phyloP scores from a whole-genome alignment of 2,329 filamentous ascomycete genomes.

The Botryosphaeria dothidea region DNA sequence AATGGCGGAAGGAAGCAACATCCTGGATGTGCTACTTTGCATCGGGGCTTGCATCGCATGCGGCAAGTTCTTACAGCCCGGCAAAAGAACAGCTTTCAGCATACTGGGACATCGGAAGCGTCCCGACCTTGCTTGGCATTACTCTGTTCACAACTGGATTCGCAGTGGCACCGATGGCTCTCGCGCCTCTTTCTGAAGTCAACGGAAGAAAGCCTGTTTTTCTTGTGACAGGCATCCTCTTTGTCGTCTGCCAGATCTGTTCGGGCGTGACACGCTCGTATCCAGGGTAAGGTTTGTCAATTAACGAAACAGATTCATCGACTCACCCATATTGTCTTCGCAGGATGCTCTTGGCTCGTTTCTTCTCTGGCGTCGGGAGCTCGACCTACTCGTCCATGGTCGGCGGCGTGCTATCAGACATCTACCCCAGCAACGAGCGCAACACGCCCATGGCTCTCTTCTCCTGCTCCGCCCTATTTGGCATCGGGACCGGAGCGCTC shows the following conservation, averaged over 20 bases:
- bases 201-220: constrained; percentile 85
- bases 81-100: constrained; percentile 64
- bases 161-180: constrained; percentile 78
- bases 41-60: constrained; percentile 78
- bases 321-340: no score
- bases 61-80: constrained; percentile 77
- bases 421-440: constrained; percentile 74
- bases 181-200: constrained; percentile 85
- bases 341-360: constrained; percentile 71
- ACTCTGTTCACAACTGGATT: constrained; percentile 82
- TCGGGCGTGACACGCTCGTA: constrained; percentile 71
- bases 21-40: constrained; percentile 74
- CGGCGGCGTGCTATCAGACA: constrained; percentile 85
- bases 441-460: constrained; percentile 91
- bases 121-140: constrained; percentile 71
- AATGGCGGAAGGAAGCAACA: constrained; percentile 67
- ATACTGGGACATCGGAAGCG: constrained; percentile 64
- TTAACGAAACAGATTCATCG: neutral
- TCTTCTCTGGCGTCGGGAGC: constrained; percentile 73
- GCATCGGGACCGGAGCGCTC: constrained; percentile 77
- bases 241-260: constrained; percentile 68
- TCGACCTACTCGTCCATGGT: constrained; percentile 85
- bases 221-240: constrained; percentile 70
- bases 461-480: constrained; percentile 73
- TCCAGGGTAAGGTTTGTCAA: constrained; percentile 47